Conservation (phyloP, 2,329 filamentous ascomycete species). For the Trichoderma cornu-damae region DNA sequence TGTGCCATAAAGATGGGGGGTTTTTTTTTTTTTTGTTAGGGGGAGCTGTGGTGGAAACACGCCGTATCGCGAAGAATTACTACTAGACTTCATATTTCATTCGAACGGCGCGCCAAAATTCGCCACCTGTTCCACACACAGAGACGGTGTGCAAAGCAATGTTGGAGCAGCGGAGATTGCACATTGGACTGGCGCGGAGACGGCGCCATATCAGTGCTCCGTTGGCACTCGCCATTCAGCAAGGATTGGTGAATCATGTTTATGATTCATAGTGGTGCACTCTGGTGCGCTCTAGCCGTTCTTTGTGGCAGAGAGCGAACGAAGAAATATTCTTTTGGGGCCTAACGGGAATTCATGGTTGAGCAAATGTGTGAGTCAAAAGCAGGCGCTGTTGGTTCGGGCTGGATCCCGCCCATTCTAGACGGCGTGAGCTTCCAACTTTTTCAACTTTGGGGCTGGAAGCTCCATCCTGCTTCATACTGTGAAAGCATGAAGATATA, state of each 20-base stretch:
- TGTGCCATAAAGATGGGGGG: too few relatives aligned
- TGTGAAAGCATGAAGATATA: background rate
- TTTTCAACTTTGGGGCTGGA: background rate
- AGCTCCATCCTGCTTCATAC: background rate
- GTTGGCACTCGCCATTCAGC: background rate
- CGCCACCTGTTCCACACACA: too few relatives aligned
- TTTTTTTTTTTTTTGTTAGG: too few relatives aligned
- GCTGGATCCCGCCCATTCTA: background rate
- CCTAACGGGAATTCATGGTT: background rate
- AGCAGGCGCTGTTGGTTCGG: background rate
- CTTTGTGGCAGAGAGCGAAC: background rate
- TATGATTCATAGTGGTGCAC: background rate
- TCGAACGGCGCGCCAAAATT: too few relatives aligned
- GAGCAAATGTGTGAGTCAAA: conserved; percentile 13
- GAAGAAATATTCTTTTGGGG: background rate
- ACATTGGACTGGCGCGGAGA: background rate
- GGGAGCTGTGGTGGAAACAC: too few relatives aligned
- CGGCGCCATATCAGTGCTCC: background rate
- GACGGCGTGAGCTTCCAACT: background rate
- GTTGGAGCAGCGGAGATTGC: background rate
- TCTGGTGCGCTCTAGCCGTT: background rate
- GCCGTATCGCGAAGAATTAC: too few relatives aligned
- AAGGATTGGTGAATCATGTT: background rate
- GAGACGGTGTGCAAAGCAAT: too few relatives aligned
- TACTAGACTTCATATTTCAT: too few relatives aligned